Percentiles rank a stretch among this genome's conserved stretches.
These are phyloP conservation scores for Cryomyces antarcticus DNA, from an alignment of 495 filamentous ascomycete genomes.

Conservation along the genomic window DNA sequence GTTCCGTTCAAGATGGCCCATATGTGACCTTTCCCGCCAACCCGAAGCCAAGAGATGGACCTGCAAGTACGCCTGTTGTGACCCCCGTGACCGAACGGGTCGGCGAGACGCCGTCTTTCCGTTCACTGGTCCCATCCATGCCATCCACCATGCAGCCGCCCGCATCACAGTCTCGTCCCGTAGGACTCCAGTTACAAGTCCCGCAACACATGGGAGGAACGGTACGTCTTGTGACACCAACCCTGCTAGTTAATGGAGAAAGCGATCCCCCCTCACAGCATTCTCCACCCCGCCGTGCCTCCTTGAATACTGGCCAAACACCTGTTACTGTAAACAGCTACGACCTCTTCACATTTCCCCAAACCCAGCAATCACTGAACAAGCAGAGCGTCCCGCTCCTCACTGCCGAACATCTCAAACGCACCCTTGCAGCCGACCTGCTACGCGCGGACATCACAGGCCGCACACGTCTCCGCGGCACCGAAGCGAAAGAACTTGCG, in stretches of 20 bases:
- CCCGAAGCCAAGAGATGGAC: slow-evolving; percentile 23
- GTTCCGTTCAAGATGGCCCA: slow-evolving; percentile 51
- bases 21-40: slow-evolving; percentile 77
- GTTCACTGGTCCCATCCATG: too few relatives aligned
- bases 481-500: slow-evolving; percentile 19
- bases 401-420: slow-evolving; percentile 12
- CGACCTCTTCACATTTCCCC: neutral
- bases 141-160: too few relatives aligned
- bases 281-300: too few relatives aligned
- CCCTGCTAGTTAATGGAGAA: slow-evolving; percentile 48
- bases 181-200: slow-evolving; percentile 55
- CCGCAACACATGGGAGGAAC: slow-evolving; percentile 52
- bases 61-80: neutral
- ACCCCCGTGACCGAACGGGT: too few relatives aligned
- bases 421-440: slow-evolving; percentile 17
- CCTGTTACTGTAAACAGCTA: neutral
- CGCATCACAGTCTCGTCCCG: too few relatives aligned
- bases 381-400: slow-evolving; percentile 1
- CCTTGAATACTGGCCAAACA: neutral
- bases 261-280: slow-evolving; percentile 9
- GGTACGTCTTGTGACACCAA: slow-evolving; percentile 60
- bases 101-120: too few relatives aligned
- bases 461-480: slow-evolving; percentile 15
- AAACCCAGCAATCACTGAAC: neutral
- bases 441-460: slow-evolving; percentile 16